These are phyloP conservation scores for Solanum chacoense DNA, from an alignment of 305 asterid genomes.

Conservation along the genomic window DNA sequence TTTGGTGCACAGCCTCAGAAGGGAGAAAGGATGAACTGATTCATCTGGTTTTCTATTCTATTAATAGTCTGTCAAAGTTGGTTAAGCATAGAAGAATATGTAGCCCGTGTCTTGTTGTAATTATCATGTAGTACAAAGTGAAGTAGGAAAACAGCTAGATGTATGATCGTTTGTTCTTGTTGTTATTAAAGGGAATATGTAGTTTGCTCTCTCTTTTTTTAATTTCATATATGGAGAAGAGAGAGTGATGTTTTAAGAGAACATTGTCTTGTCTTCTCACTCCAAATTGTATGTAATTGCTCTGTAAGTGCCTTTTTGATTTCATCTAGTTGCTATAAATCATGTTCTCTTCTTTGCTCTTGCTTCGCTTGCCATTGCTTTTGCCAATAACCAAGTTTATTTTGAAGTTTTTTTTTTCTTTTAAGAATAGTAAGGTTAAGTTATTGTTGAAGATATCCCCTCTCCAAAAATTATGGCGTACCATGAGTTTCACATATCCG, in stretches of 20 bases:
- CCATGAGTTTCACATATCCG: not conserved
- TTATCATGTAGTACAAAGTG: not conserved
- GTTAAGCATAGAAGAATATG: not conserved
- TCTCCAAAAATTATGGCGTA: not conserved
- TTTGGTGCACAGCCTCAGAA: not conserved
- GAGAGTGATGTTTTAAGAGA: not conserved
- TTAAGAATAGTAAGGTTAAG: not conserved
- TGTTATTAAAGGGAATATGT: not conserved
- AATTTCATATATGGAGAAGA: not conserved
- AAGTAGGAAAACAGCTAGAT: not conserved
- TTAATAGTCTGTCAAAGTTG: not conserved
- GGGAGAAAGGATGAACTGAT: not conserved
- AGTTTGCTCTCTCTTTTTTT: not conserved
- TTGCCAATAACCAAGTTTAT: not conserved
- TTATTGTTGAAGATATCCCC: not conserved
- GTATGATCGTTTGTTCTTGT: not conserved
- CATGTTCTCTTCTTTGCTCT: not conserved
- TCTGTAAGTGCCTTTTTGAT: not conserved
- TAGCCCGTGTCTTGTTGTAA: not conserved
- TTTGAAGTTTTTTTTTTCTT: not conserved
- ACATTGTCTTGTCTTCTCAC: not conserved
- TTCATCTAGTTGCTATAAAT: not conserved
- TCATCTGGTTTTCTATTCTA: not conserved
- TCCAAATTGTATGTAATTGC: not conserved
- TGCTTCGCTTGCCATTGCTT: not conserved